Evolutionary conservation across 768 basidiomycete species (phyloP).

Genomic region (Boletellus ananas): DNA sequence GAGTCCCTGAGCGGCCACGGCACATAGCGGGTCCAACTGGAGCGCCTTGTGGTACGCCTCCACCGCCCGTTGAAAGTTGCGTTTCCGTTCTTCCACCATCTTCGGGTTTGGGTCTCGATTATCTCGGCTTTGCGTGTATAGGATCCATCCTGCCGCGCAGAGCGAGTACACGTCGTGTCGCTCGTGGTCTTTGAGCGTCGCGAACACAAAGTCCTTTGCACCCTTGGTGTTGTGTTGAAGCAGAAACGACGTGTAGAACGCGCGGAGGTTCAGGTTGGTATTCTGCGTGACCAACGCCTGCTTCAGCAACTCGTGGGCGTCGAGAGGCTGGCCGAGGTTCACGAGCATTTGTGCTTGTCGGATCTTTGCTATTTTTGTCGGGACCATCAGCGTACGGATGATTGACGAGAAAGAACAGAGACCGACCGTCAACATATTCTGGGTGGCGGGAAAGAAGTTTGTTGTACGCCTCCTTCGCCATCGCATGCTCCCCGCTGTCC

Average conservation of each 20-base stretch:
- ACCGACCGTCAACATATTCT: conserved; percentile 92
- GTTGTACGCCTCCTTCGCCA: conserved; percentile 83
- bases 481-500: conserved; percentile 64
- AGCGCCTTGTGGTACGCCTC: conserved; percentile 94
- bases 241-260: conserved; percentile 92
- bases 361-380: conserved; percentile 68
- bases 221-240: conserved; percentile 68
- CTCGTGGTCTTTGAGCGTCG: conserved; percentile 81
- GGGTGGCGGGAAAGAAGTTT: conserved; percentile 88
- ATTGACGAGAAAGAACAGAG: not conserved
- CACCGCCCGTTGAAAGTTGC: conserved; percentile 75
- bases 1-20: conserved; percentile 91
- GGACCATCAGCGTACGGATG: conserved; percentile 6
- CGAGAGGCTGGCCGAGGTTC: conserved; percentile 64
- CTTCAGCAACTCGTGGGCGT: conserved; percentile 87
- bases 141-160: conserved; percentile 84
- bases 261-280: conserved; percentile 80
- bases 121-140: conserved; percentile 85
- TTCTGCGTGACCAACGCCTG: conserved; percentile 79
- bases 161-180: conserved; percentile 88
- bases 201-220: conserved; percentile 87
- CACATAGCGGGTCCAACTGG: conserved; percentile 77
- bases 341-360: conserved; percentile 82
- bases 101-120: conserved; percentile 59
- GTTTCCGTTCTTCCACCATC: conserved; percentile 58